Percentiles rank a stretch among this genome's conserved stretches.
These are phyloP conservation scores for Chrysochromulina parva DNA, from an alignment of 78 protist species.

Conservation along the genomic window DNA sequence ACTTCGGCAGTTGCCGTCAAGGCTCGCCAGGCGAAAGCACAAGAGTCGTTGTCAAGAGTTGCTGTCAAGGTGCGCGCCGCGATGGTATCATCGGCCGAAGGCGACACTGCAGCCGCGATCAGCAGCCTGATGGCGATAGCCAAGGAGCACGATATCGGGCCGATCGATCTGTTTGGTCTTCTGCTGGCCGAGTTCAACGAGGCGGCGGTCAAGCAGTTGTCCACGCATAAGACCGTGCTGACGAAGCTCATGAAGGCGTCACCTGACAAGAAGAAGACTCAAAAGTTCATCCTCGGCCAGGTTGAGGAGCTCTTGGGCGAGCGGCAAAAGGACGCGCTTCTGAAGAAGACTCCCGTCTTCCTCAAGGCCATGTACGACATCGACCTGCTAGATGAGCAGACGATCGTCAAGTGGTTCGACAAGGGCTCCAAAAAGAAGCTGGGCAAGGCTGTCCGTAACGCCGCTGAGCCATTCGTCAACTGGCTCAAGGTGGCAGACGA, in stretches of 20 bases:
- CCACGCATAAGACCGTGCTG: neutral
- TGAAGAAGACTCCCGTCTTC: neutral
- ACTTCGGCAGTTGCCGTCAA: constrained; percentile 14
- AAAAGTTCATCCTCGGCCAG: neutral
- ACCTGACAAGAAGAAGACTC: neutral
- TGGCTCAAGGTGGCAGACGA: constrained; percentile 45
- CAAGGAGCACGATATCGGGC: neutral
- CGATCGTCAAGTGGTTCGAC: neutral
- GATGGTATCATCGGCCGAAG: too few species aligned
- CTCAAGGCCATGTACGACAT: constrained; percentile 9
- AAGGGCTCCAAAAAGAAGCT: neutral
- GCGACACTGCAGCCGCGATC: too few species aligned
- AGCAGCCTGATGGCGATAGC: neutral
- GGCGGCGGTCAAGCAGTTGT: neutral
- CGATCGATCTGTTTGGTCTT: neutral
- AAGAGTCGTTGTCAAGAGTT: neutral
- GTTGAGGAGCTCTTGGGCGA: neutral
- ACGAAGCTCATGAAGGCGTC: neutral
- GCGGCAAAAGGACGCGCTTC: neutral
- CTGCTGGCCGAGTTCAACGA: neutral
- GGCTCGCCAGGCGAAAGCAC: neutral
- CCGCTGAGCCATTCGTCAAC: constrained; percentile 36
- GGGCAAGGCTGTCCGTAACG: neutral
- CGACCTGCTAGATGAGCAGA: constrained; percentile 40
- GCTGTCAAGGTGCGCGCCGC: neutral